A percentile compares a stretch with the other conserved stretches of the same genome.
Evolutionary conservation across 2,329 filamentous ascomycete species (phyloP).

Genomic region (Triangularia verruculosa): DNA sequence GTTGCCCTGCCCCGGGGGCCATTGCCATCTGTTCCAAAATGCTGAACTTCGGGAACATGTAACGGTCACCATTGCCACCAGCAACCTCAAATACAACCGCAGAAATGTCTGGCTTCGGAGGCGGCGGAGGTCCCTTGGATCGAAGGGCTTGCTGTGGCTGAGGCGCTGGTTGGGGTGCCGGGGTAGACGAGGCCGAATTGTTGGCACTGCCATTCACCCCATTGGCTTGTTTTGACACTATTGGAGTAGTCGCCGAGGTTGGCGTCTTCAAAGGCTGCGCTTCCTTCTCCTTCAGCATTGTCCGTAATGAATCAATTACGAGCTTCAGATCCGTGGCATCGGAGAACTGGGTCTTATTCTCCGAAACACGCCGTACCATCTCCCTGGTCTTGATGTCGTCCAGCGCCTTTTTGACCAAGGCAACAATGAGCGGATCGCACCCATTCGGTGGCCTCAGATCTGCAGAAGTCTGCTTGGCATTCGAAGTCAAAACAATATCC

Average conservation of each 20-base stretch:
- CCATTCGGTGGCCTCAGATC: slow-evolving; percentile 52
- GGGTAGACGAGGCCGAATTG: slow-evolving; percentile 10
- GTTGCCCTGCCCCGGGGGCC: slow-evolving; percentile 44
- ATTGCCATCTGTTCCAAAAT: slow-evolving; percentile 65
- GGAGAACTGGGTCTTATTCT: slow-evolving; percentile 47
- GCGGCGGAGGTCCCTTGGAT: slow-evolving; percentile 55
- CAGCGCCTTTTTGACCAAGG: slow-evolving; percentile 55
- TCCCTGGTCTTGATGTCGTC: slow-evolving; percentile 49
- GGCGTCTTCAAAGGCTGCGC: slow-evolving; percentile 26
- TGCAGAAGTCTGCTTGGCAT: slow-evolving; percentile 53
- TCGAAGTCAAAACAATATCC: slow-evolving; percentile 57
- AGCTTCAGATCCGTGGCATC: slow-evolving; percentile 55
- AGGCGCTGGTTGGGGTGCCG: slow-evolving; percentile 7
- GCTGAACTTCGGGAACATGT: slow-evolving; percentile 74
- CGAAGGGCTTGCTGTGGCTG: slow-evolving; percentile 50
- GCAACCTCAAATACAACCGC: slow-evolving; percentile 69
- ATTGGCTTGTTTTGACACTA: slow-evolving; percentile 20
- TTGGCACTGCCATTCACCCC: slow-evolving; percentile 18
- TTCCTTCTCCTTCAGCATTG: slow-evolving; percentile 38
- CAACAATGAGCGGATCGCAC: slow-evolving; percentile 55
- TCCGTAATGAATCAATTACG: slow-evolving; percentile 47
- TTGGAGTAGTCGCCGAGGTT: slow-evolving; percentile 14
- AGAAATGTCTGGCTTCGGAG: slow-evolving; percentile 57
- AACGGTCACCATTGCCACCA: slow-evolving; percentile 68
- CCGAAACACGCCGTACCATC: slow-evolving; percentile 54